Base-by-base conservation (phyloP, 1,139 yeast species). In the Pichia terricola region DNA sequence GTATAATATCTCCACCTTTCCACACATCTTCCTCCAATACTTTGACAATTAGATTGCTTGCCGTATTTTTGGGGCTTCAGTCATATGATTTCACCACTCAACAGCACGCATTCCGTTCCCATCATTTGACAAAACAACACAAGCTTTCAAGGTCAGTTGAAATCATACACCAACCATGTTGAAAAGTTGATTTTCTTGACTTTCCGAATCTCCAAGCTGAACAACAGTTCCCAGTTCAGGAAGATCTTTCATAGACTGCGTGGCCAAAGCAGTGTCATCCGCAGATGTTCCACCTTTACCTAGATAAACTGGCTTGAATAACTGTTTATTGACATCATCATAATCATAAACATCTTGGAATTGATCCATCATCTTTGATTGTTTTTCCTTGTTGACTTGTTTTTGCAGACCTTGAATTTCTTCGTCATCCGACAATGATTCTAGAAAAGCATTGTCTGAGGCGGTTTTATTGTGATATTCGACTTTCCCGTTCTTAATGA, bases 401-500 rank as follows among this genome's bases (percentile, higher is more conserved):
- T 54, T 41, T 44, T 70, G 67, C 42, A 72, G 48, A 3, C 58
- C 54, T 26, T 60, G 57, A 9, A 70, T 65, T 35, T 66, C 66
- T 42, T 66, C 69, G 38, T 68, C 64, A 6, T 63, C 70, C 30
- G 68, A 69, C 2, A 58, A 57, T 9, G 55, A 62, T 5, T 61
- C 63, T 4, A 55, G 51, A 8, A 50, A 55, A 6, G 56, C 52
- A 11, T 53, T 57, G 10, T 50, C 49, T 3, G 51, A 63, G 26
- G 40, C 41, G 31, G 42, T 57, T 42, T 66, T 57, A 41, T 38
- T 32, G 5, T 22, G 27, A 32, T 69, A 56, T 4, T 66, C 65
- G 4, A 81, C 95, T 58, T 85, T 84, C n/a, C 95, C 95, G 52
- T 89, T 82, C 42, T 74, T 71, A 26, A 91, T 79, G 26, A 81